phyloP scores from a whole-genome alignment of 768 basidiomycete species.

The Cystobasidium ongulense region DNA sequence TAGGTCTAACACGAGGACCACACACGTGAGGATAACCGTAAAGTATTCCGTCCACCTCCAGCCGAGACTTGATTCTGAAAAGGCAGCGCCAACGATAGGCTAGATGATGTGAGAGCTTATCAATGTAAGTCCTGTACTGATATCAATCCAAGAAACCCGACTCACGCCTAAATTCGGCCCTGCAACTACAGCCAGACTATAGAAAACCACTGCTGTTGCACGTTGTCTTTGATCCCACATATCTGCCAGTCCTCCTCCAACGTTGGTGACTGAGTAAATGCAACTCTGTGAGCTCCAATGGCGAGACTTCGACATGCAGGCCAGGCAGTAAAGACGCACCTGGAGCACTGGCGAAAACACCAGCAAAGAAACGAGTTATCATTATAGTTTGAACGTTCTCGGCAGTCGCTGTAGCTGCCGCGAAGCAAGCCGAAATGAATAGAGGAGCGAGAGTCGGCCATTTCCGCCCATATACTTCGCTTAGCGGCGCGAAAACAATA shows the following conservation, averaged over 20 bases:
- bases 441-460: conserved; percentile 40
- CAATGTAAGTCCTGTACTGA: neutral
- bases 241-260: conserved; percentile 38
- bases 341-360: conserved; percentile 42
- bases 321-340: conserved; percentile 33
- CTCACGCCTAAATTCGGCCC: conserved; percentile 42
- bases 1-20: conserved; percentile 39
- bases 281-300: conserved; percentile 35
- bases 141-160: neutral
- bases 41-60: conserved; percentile 47
- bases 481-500: conserved; percentile 42
- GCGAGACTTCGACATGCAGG: too few species aligned
- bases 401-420: conserved; percentile 45
- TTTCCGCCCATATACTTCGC: conserved; percentile 44
- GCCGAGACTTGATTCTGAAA: conserved; percentile 42
- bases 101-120: neutral
- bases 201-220: conserved; percentile 43
- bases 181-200: conserved; percentile 44
- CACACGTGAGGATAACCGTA: conserved; percentile 42
- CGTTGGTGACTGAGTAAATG: conserved; percentile 14
- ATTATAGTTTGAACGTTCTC: conserved; percentile 45
- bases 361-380: conserved; percentile 44
- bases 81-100: conserved; percentile 44
- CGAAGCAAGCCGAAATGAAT: conserved; percentile 45
- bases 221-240: conserved; percentile 36